phyloP scores from a whole-genome alignment of 352 stramenopile genomes.

The Globisporangium irregulare region DNA sequence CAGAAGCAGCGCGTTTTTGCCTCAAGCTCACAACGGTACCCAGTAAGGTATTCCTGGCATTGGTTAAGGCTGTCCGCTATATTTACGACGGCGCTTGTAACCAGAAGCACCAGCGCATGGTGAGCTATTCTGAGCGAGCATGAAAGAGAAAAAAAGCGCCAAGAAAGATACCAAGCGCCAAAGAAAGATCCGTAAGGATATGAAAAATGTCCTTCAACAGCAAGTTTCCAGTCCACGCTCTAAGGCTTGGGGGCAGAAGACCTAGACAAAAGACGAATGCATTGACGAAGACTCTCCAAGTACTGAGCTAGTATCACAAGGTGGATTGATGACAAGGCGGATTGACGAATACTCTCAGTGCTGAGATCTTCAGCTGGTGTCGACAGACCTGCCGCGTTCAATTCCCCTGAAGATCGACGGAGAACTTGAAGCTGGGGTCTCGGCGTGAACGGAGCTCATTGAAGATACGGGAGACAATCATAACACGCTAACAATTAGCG shows the following conservation, averaged over 20 bases:
- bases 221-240: background rate
- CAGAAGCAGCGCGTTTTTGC: background rate
- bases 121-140: background rate
- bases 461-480: background rate
- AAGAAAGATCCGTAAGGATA: background rate
- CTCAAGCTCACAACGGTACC: background rate
- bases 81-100: background rate
- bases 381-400: background rate
- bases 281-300: background rate
- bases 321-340: background rate
- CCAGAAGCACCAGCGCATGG: constrained; percentile 1
- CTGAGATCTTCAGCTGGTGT: background rate
- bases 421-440: background rate
- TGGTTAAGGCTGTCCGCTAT: background rate
- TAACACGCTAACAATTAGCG: too few species aligned
- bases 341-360: background rate
- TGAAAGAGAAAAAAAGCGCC: background rate
- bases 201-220: background rate
- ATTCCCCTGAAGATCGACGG: background rate
- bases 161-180: background rate
- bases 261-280: background rate
- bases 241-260: background rate
- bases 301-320: background rate
- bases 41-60: background rate
- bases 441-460: background rate